Conservation (phyloP, 1,284 basidiomycete species). For the Boletus subluridellus region DNA sequence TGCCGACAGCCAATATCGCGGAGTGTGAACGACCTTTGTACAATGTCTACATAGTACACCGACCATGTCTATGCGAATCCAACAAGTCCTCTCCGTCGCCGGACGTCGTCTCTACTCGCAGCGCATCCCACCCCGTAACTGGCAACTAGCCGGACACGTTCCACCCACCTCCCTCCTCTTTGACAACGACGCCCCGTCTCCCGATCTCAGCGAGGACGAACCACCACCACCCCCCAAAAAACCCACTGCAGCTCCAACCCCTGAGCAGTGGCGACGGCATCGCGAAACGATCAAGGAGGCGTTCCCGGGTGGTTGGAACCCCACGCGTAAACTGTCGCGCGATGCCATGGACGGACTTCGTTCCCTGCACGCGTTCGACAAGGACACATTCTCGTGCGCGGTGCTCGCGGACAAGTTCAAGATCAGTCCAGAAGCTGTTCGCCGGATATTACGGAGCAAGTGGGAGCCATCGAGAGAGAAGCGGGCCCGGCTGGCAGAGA, state of each 20-base stretch:
- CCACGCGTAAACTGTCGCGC: constrained; percentile 83
- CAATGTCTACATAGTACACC: too few species aligned
- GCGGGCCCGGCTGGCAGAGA: constrained; percentile 51
- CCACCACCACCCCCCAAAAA: constrained; percentile 42
- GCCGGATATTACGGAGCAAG: constrained; percentile 77
- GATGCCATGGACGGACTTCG: constrained; percentile 88
- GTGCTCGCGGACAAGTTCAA: constrained; percentile 76
- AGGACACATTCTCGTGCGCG: constrained; percentile 64
- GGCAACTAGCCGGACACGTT: constrained; percentile 49
- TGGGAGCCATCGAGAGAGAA: constrained; percentile 68
- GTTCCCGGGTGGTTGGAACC: constrained; percentile 81
- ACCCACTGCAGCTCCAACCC: constrained; percentile 46
- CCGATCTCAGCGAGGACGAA: constrained; percentile 54
- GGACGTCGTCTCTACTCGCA: constrained; percentile 30
- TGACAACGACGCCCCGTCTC: constrained; percentile 32
- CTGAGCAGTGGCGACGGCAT: constrained; percentile 53
- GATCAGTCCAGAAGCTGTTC: constrained; percentile 83
- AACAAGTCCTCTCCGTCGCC: constrained; percentile 6
- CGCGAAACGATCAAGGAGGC: constrained; percentile 52
- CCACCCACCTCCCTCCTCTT: constrained; percentile 53
- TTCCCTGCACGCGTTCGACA: constrained; percentile 67
- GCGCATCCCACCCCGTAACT: constrained; percentile 36
- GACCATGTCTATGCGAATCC: constrained; percentile 20
- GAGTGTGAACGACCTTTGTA: constrained; percentile 16
- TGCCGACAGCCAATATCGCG: constrained; percentile 27